phyloP scores from a whole-genome alignment of 768 basidiomycete genomes.

The Boletus edulis region DNA sequence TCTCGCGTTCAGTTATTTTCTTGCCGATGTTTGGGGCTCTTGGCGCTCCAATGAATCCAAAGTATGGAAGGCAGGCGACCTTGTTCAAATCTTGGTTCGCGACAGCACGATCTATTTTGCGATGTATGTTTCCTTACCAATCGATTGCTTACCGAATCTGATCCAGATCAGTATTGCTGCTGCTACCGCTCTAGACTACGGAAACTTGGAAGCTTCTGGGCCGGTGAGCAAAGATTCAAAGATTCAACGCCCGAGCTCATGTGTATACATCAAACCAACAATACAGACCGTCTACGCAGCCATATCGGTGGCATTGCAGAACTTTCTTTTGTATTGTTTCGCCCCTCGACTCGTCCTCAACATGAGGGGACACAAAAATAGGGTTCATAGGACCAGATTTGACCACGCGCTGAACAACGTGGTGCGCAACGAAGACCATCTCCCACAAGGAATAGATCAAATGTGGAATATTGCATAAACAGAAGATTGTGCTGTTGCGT shows the following conservation, averaged over 20 bases:
- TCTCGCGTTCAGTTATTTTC: conserved; percentile 14
- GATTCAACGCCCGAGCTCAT: not conserved
- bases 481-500: not conserved
- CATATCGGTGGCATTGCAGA: conserved; percentile 13
- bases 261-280: not conserved
- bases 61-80: conserved; percentile 1
- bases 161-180: not conserved
- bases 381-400: conserved; percentile 7
- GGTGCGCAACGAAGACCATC: not conserved
- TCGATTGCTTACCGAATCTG: not conserved
- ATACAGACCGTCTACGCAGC: conserved; percentile 8
- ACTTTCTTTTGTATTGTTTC: conserved; percentile 16
- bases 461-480: not conserved
- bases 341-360: conserved; percentile 20
- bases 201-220: not conserved
- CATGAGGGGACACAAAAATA: conserved; percentile 7
- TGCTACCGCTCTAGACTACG: conserved; percentile 4
- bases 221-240: not conserved
- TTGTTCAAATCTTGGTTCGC: conserved; percentile 13
- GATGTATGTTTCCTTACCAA: conserved; percentile 8
- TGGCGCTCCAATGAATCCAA: not conserved
- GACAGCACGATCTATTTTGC: conserved; percentile 21
- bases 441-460: not conserved
- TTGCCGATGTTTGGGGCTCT: not conserved
- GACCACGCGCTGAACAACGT: not conserved